These are phyloP conservation scores for Naganishia antarctica DNA, from an alignment of 768 basidiomycete species.

Conservation along the genomic window DNA sequence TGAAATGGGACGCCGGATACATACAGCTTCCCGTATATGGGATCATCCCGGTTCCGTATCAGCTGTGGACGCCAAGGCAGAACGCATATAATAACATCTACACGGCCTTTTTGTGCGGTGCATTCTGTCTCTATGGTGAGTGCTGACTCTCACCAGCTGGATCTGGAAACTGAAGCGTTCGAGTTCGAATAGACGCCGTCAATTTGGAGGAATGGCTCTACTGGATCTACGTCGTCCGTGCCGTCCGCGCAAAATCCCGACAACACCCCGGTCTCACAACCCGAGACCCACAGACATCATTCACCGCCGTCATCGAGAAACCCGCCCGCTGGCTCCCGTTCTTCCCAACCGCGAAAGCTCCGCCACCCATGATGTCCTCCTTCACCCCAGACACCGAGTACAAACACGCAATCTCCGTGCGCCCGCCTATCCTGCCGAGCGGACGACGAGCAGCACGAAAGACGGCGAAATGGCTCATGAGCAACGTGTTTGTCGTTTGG, in stretches of 20 bases:
- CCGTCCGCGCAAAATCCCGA: conserved; percentile 12
- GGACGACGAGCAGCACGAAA: not conserved
- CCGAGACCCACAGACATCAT: not conserved
- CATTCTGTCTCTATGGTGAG: conserved; percentile 4
- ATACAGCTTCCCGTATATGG: conserved; percentile 10
- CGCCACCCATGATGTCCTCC: not conserved
- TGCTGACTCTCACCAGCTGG: not conserved
- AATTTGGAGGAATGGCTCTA: conserved; percentile 16
- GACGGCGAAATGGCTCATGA: conserved; percentile 18
- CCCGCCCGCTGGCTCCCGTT: not conserved
- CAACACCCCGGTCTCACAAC: not conserved
- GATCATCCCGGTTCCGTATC: conserved; percentile 5
- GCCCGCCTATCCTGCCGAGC: not conserved
- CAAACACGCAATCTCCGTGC: not conserved
- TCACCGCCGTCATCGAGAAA: not conserved
- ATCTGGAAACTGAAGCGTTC: not conserved
- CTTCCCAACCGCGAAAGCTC: not conserved
- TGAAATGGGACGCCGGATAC: conserved; percentile 12
- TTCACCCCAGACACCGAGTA: not conserved
- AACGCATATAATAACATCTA: not conserved
- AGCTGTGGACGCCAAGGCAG: not conserved
- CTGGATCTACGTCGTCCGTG: conserved; percentile 17
- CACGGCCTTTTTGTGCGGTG: not conserved
- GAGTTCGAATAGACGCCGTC: not conserved
- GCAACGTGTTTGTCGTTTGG: conserved; percentile 21